Conservation (phyloP, 2,329 filamentous ascomycete genomes). For the Trichoderma atrobrunneum region DNA sequence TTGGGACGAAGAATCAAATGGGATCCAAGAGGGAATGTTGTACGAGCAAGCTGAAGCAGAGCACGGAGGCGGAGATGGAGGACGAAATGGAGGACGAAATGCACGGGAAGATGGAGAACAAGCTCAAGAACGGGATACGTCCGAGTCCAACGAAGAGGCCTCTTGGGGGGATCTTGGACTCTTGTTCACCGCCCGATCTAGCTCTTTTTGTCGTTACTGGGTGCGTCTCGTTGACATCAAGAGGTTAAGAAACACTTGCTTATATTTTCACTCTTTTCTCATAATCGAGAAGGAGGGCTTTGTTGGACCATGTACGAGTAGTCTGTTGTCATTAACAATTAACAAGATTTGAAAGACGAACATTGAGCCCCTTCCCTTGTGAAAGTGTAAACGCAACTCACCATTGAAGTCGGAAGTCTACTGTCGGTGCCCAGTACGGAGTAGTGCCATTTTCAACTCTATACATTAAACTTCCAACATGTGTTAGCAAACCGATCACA, state of each 20-base stretch:
- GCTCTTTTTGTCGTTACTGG: not conserved
- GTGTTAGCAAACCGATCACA: not conserved
- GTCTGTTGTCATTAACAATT: not conserved
- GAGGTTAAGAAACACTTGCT: not conserved
- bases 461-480: not conserved
- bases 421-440: not conserved
- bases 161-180: not conserved
- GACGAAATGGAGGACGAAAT: too few species aligned
- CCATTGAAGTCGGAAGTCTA: not conserved
- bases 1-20: too few species aligned
- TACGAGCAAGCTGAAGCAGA: not conserved
- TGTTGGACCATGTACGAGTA: not conserved
- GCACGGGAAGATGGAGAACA: too few species aligned
- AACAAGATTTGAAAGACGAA: not conserved
- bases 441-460: not conserved
- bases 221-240: too few species aligned
- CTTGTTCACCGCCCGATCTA: not conserved
- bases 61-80: too few species aligned
- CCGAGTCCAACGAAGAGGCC: not conserved
- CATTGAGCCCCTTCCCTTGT: not conserved
- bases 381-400: too few species aligned
- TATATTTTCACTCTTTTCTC: not conserved
- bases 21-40: too few species aligned
- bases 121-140: not conserved
- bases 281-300: not conserved